Percentiles rank a stretch among this genome's conserved stretches.
Evolutionary conservation across 306 rosid genomes (phyloP).

Genomic region (Quercus bicolor): DNA sequence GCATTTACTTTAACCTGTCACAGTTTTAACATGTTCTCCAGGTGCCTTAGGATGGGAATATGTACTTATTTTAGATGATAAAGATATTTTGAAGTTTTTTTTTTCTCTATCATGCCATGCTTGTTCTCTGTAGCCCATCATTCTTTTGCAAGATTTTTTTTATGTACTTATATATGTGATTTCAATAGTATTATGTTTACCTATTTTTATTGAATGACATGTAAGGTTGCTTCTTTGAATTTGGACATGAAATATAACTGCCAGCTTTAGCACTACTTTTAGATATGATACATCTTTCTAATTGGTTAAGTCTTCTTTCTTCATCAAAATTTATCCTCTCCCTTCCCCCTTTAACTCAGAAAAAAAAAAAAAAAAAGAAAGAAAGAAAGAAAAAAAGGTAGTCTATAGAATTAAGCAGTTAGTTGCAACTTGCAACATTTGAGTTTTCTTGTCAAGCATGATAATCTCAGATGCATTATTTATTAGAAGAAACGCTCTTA

Average conservation of each 20-base stretch:
- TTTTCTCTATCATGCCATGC: neutral
- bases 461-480: neutral
- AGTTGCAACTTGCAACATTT: neutral
- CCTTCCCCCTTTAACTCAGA: neutral
- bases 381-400: neutral
- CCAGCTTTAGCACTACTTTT: neutral
- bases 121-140: neutral
- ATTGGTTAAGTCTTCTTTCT: neutral
- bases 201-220: neutral
- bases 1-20: neutral
- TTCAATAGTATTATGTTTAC: neutral
- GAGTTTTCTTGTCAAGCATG: constrained; percentile 9
- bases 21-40: neutral
- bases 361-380: neutral
- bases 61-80: neutral
- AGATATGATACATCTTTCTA: neutral
- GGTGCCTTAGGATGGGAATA: constrained; percentile 6
- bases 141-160: neutral
- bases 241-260: neutral
- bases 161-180: neutral
- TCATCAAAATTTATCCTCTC: neutral
- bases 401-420: neutral
- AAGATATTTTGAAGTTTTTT: neutral
- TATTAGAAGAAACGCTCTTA: constrained; percentile 22
- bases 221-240: neutral